Evolutionary conservation across 352 stramenopile species (phyloP).

Genomic region (Blastocystis sp.): DNA sequence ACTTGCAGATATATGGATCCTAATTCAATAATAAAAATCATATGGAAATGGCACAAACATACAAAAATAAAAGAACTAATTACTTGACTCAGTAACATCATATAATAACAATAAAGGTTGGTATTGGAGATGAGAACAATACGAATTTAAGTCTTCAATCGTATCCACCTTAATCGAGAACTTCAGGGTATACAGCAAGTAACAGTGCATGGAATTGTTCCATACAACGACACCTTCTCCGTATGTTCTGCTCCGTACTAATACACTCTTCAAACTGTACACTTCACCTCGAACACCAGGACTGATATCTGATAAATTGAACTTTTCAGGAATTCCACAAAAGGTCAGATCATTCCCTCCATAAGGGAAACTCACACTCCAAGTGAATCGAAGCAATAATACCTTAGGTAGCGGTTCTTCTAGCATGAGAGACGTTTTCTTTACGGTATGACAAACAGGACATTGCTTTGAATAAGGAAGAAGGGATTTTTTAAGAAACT

Average conservation of each 20-base stretch:
- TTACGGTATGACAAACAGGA: not conserved
- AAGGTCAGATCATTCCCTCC: slow-evolving; percentile 49
- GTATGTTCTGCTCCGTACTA: slow-evolving; percentile 29
- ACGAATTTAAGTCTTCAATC: slow-evolving; percentile 36
- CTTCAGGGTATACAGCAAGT: slow-evolving; percentile 11
- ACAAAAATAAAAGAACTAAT: not conserved
- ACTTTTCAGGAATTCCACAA: slow-evolving; percentile 7
- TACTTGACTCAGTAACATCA: not conserved
- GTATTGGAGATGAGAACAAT: slow-evolving; percentile 39
- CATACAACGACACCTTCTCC: slow-evolving; percentile 25
- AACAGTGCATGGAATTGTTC: slow-evolving; percentile 33
- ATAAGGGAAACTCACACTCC: slow-evolving; percentile 29
- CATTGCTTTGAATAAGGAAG: slow-evolving; percentile 15
- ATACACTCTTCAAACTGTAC: slow-evolving; percentile 9
- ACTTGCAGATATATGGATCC: too few species aligned
- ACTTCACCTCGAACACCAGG: not conserved
- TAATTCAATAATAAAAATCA: too few species aligned
- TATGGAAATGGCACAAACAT: not conserved
- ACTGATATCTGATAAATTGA: not conserved
- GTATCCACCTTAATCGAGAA: slow-evolving; percentile 12
- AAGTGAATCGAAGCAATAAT: slow-evolving; percentile 19
- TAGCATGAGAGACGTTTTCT: not conserved
- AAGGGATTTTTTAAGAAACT: not conserved
- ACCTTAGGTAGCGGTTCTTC: not conserved
- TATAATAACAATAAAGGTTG: slow-evolving; percentile 43